phyloP scores from a whole-genome alignment of 768 basidiomycete species.

The Cystobasidium onofrii region DNA sequence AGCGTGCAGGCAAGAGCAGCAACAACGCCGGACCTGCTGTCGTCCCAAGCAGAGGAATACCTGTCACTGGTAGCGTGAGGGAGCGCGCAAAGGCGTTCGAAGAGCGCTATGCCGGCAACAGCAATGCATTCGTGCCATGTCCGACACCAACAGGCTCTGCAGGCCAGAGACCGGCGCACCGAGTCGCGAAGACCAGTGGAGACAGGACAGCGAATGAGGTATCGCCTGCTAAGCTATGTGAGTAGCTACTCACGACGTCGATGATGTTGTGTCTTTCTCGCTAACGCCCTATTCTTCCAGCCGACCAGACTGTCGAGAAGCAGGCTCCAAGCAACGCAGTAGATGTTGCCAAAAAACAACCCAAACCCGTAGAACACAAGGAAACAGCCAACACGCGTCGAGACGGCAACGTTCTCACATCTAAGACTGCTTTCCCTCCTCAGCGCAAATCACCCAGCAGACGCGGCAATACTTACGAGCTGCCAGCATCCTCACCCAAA shows the following conservation, averaged over 20 bases:
- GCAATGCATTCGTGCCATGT: neutral
- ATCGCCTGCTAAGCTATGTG: neutral
- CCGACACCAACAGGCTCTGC: neutral
- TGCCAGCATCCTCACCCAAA: neutral
- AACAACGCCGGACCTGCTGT: neutral
- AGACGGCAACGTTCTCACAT: neutral
- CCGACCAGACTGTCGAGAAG: neutral
- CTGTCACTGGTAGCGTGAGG: constrained; percentile 5
- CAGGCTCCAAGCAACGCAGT: neutral
- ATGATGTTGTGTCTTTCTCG: neutral
- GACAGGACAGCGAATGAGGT: neutral
- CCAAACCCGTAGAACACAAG: neutral
- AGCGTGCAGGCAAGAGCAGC: constrained; percentile 10
- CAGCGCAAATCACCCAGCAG: neutral
- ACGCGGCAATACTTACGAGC: neutral
- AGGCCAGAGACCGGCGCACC: neutral
- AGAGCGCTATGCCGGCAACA: constrained; percentile 1
- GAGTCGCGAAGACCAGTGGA: neutral
- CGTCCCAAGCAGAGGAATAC: neutral
- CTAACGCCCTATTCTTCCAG: too few species aligned
- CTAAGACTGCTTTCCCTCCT: neutral
- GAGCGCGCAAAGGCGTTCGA: constrained; percentile 26
- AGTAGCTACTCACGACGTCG: neutral
- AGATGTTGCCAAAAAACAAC: neutral
- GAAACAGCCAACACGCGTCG: neutral